Percentiles rank a stretch among this genome's conserved stretches.
phyloP scores from a whole-genome alignment of 2,329 filamentous ascomycete species.

The Eutypa lata region DNA sequence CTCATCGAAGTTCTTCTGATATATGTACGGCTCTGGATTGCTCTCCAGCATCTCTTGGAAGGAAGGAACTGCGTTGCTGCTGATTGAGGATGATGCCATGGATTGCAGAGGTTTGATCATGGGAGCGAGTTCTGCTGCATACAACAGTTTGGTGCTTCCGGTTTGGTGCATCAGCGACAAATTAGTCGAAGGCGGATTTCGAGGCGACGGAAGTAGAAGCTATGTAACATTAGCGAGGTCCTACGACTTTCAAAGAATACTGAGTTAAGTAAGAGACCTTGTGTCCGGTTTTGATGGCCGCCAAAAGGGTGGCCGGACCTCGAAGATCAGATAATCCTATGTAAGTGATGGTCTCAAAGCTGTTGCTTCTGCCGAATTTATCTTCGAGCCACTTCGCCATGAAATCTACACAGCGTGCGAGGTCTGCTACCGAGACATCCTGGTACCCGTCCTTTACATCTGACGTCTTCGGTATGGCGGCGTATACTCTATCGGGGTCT shows the following conservation, averaged over 20 bases:
- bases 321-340: conserved; percentile 26
- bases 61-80: neutral
- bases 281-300: conserved; percentile 33
- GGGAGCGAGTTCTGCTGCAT: conserved; percentile 4
- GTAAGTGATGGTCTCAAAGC: conserved; percentile 22
- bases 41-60: conserved; percentile 1
- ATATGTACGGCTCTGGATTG: neutral
- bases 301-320: conserved; percentile 27
- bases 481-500: conserved; percentile 9
- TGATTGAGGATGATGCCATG: neutral
- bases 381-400: conserved; percentile 24
- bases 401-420: conserved; percentile 19
- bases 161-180: conserved; percentile 12
- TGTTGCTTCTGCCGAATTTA: conserved; percentile 12
- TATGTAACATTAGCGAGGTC: neutral
- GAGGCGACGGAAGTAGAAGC: conserved; percentile 14
- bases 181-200: conserved; percentile 10
- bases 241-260: neutral
- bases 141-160: conserved; percentile 5
- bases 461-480: conserved; percentile 8
- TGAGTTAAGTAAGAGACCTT: conserved; percentile 17
- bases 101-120: neutral
- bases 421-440: conserved; percentile 11
- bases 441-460: conserved; percentile 11
- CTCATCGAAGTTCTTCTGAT: conserved; percentile 7